phyloP scores from a whole-genome alignment of 495 filamentous ascomycete genomes.

The Podospora bellae-mahoneyi region DNA sequence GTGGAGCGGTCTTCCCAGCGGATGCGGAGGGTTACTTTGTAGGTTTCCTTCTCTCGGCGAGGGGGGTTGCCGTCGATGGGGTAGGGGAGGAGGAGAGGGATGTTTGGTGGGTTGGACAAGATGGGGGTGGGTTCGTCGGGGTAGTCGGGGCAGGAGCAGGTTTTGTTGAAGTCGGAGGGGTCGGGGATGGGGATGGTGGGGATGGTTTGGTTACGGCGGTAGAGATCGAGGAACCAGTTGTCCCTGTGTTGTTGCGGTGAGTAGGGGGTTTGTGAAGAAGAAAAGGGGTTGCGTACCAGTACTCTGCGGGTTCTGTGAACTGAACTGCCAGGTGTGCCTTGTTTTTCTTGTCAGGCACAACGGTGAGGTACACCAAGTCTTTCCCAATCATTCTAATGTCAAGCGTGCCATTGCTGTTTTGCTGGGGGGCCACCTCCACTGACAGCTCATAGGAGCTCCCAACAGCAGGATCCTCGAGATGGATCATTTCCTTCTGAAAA shows the following conservation, averaged over 20 bases:
- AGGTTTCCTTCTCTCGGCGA: background rate
- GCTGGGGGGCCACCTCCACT: background rate
- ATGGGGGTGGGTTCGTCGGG: background rate
- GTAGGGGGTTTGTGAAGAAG: background rate
- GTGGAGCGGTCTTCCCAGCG: slow-evolving; percentile 7
- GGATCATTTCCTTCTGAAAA: background rate
- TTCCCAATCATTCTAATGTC: background rate
- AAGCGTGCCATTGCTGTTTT: background rate
- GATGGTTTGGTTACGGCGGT: slow-evolving; percentile 2
- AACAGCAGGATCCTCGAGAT: background rate
- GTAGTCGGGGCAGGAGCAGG: background rate
- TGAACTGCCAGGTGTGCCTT: background rate
- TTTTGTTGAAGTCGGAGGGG: background rate
- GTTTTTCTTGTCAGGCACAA: background rate
- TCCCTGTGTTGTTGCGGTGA: background rate
- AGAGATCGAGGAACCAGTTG: slow-evolving; percentile 9
- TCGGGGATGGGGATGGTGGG: background rate
- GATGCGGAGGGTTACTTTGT: background rate
- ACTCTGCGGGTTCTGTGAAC: slow-evolving; percentile 9
- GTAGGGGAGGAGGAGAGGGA: background rate
- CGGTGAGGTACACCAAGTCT: slow-evolving; percentile 2
- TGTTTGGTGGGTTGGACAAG: background rate
- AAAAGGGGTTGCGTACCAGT: background rate
- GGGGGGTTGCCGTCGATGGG: background rate
- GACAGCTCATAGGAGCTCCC: background rate